Conservation (phyloP, 2,329 filamentous ascomycete genomes). For the Paecilomyces niveus region DNA sequence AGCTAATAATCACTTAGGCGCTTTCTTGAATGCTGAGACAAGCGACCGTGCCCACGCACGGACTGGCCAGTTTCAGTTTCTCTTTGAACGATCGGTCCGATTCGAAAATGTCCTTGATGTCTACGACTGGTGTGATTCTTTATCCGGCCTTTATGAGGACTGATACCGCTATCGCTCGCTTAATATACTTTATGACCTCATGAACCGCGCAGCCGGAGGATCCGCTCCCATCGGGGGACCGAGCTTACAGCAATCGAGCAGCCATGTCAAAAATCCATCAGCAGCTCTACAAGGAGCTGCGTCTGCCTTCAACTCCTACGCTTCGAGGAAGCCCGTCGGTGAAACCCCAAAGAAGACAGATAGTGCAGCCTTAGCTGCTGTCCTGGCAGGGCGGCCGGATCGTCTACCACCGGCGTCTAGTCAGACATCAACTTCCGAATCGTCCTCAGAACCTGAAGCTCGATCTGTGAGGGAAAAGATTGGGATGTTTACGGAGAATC, state of each 20-base stretch:
- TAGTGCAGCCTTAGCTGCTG: constrained; percentile 11
- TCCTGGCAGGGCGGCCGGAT: constrained; percentile 13
- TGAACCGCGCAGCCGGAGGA: constrained; percentile 23
- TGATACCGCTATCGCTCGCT: neutral
- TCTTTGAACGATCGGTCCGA: neutral
- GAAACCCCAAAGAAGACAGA: constrained; percentile 10
- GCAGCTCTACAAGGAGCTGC: constrained; percentile 30
- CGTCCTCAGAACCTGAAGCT: constrained; percentile 20
- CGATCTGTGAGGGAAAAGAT: constrained; percentile 34
- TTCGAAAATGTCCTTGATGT: neutral
- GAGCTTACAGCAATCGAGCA: constrained; percentile 14
- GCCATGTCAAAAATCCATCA: constrained; percentile 12
- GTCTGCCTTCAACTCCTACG: constrained; percentile 24
- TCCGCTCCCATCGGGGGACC: constrained; percentile 18
- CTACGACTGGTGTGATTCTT: neutral
- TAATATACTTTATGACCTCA: constrained; percentile 11
- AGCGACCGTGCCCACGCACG: neutral
- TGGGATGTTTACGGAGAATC: constrained; percentile 22
- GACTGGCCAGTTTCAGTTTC: neutral
- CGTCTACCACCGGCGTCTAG: constrained; percentile 8
- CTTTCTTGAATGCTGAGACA: neutral
- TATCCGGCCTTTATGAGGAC: neutral
- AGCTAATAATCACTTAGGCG: neutral
- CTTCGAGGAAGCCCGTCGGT: constrained; percentile 12
- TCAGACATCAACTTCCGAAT: constrained; percentile 11